phyloP scores from a whole-genome alignment of 305 asterid genomes.

The Solanum aculeatissimum region DNA sequence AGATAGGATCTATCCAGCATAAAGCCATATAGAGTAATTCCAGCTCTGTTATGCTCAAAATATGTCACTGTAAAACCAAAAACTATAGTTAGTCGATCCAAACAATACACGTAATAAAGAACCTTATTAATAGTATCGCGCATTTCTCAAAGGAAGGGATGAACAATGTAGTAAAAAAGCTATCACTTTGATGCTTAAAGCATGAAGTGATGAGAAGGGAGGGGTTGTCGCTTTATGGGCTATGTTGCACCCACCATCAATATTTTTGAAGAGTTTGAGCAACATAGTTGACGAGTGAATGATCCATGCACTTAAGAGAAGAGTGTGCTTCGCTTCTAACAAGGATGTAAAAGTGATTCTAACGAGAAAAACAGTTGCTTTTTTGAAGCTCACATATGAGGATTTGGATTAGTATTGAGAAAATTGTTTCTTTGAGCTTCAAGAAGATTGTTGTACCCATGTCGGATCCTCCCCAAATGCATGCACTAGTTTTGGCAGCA shows the following conservation, averaged over 20 bases:
- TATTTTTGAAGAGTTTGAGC: neutral
- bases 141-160: neutral
- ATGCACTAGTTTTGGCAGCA: neutral
- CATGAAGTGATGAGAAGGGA: neutral
- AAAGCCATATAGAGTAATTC: slow-evolving; percentile 49
- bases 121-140: neutral
- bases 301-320: neutral
- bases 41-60: slow-evolving; percentile 57
- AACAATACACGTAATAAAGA: neutral
- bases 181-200: neutral
- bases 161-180: neutral
- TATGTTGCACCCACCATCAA: neutral
- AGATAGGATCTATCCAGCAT: slow-evolving; percentile 48
- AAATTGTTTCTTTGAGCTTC: neutral
- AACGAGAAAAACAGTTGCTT: neutral
- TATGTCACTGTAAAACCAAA: slow-evolving; percentile 24
- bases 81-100: neutral
- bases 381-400: neutral
- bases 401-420: neutral
- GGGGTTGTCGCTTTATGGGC: neutral
- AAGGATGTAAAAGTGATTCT: neutral
- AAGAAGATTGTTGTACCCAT: neutral
- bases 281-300: neutral
- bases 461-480: neutral
- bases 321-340: neutral